Conservation (phyloP, 2,329 filamentous ascomycete species). For the Arthrinium puccinioides region DNA sequence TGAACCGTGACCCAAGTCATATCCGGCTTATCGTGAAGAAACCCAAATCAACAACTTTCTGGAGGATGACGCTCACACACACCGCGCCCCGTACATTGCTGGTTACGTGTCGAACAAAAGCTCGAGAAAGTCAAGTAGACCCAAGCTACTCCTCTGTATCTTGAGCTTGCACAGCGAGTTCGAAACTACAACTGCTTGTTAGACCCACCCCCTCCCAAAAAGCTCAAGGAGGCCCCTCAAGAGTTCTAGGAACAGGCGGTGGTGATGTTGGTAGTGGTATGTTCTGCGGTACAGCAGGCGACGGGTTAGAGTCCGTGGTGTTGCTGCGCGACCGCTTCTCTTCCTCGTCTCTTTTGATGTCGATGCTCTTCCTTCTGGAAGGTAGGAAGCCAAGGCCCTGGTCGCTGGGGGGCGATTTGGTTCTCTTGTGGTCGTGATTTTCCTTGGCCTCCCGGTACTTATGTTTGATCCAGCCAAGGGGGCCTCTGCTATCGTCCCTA, state of each 20-base stretch:
- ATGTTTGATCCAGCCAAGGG: slow-evolving; percentile 51
- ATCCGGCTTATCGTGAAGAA: no score
- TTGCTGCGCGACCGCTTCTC: slow-evolving; percentile 23
- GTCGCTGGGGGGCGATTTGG: slow-evolving; percentile 47
- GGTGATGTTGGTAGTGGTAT: slow-evolving; percentile 19
- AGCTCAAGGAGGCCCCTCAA: slow-evolving; percentile 11
- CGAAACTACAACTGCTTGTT: slow-evolving; percentile 3
- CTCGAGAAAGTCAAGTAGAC: no score
- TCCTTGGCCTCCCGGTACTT: slow-evolving; percentile 56
- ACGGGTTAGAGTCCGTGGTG: slow-evolving; percentile 2
- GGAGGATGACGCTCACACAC: no score
- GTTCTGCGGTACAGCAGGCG: slow-evolving; percentile 14
- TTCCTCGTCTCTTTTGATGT: slow-evolving; percentile 35
- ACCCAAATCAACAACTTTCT: no score
- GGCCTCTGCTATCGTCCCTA: slow-evolving; percentile 41
- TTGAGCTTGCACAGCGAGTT: no score
- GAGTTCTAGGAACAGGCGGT: slow-evolving; percentile 13
- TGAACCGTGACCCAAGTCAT: no score
- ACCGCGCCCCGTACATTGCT: no score
- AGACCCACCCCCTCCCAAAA: slow-evolving; percentile 11
- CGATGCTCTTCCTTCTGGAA: slow-evolving; percentile 39
- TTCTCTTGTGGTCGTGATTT: slow-evolving; percentile 44
- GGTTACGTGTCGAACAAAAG: no score
- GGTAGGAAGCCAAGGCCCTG: slow-evolving; percentile 23
- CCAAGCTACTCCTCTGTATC: no score